Percentiles rank a stretch among this genome's conserved stretches.
These are phyloP conservation scores for Lasiodiplodia hormozganensis DNA, from an alignment of 2,329 filamentous ascomycete species.

Conservation along the genomic window DNA sequence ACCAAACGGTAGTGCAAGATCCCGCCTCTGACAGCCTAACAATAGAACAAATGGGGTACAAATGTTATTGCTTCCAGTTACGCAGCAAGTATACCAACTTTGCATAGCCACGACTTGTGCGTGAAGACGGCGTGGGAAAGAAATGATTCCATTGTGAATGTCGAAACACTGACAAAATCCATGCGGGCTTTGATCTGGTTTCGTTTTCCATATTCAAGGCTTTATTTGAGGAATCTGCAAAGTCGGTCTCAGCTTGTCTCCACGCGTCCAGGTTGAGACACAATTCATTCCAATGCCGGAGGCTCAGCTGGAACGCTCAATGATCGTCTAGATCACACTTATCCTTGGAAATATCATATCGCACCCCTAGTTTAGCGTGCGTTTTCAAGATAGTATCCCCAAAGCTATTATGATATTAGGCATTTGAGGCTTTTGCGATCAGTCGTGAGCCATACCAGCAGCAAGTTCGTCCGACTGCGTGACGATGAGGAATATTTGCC, in stretches of 20 bases:
- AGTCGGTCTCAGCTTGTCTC: neutral
- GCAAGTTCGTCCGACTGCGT: neutral
- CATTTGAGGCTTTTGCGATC: neutral
- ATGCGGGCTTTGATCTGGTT: neutral
- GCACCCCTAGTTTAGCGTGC: neutral
- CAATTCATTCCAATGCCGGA: neutral
- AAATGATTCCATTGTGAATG: neutral
- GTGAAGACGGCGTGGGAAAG: neutral
- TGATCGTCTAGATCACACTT: neutral
- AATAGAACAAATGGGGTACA: constrained; percentile 9
- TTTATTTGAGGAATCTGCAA: neutral
- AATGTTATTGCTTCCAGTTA: neutral
- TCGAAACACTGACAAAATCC: neutral
- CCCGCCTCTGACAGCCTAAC: constrained; percentile 18
- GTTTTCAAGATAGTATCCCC: neutral
- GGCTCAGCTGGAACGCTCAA: neutral
- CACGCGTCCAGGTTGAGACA: neutral
- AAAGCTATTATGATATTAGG: neutral
- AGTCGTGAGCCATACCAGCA: neutral
- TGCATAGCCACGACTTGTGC: neutral
- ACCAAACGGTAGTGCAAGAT: neutral
- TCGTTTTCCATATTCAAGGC: neutral
- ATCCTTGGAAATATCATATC: neutral
- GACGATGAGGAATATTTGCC: neutral
- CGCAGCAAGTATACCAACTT: neutral